Evolutionary conservation across 2,329 filamentous ascomycete genomes (phyloP).

Genomic region (Colletotrichum tamarilloi): DNA sequence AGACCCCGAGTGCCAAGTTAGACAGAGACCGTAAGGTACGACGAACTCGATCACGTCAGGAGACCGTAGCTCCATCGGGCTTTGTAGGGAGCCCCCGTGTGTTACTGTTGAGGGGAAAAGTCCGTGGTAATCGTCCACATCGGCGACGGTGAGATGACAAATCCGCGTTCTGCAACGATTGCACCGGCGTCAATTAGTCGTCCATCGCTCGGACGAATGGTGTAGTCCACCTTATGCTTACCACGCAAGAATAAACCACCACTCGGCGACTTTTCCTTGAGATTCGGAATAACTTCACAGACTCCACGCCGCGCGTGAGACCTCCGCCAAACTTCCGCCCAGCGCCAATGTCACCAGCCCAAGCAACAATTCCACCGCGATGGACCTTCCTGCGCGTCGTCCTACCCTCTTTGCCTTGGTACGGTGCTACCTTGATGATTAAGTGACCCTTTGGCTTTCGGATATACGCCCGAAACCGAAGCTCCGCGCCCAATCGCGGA

Average conservation of each 20-base stretch:
- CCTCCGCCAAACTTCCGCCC: not conserved
- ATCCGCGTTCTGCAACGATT: not conserved
- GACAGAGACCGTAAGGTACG: not conserved
- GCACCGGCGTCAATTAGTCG: not conserved
- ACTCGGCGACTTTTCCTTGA: not conserved
- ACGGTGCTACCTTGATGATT: not conserved
- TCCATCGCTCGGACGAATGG: not conserved
- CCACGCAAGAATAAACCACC: not conserved
- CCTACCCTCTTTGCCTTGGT: not conserved
- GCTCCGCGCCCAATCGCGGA: conserved; percentile 4
- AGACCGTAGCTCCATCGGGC: not conserved
- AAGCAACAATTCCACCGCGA: too few relatives aligned
- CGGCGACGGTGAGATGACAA: not conserved
- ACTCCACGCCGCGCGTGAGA: not conserved
- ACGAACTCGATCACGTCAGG: not conserved
- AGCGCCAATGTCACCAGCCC: too few relatives aligned
- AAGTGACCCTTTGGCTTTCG: not conserved
- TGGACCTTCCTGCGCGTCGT: not conserved
- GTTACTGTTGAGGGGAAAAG: not conserved
- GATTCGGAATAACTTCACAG: not conserved
- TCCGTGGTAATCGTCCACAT: not conserved
- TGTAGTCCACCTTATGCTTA: not conserved
- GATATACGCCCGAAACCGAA: not conserved
- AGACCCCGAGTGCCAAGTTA: not conserved
- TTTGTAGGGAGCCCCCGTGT: not conserved